These are phyloP conservation scores for Zygoascus bituminiphila DNA, from an alignment of 805 yeast species.

Conservation along the genomic window DNA sequence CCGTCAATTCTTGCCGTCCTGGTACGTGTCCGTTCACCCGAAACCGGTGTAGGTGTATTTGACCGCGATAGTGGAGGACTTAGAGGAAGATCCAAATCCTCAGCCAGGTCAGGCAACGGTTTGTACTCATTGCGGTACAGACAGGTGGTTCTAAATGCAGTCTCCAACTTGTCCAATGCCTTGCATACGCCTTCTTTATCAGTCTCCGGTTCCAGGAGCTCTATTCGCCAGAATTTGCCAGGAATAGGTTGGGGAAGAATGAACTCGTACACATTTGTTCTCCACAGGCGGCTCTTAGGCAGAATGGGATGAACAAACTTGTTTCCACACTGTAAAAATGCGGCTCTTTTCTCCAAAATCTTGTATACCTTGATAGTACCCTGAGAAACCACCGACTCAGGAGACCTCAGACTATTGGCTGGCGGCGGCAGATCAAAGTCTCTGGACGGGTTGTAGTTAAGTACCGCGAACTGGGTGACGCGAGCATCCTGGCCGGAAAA, in stretches of 20 bases:
- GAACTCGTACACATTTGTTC: slow-evolving; percentile 42
- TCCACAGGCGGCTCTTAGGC: slow-evolving; percentile 51
- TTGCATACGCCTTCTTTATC: slow-evolving; percentile 7
- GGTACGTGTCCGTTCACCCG: not conserved
- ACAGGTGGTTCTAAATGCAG: slow-evolving; percentile 14
- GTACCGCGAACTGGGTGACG: slow-evolving; percentile 14
- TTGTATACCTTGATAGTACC: slow-evolving; percentile 55
- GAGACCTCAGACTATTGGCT: slow-evolving; percentile 1
- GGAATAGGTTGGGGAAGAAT: slow-evolving; percentile 65
- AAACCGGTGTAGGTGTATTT: not conserved
- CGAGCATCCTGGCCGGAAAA: slow-evolving; percentile 13
- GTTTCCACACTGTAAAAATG: slow-evolving; percentile 54
- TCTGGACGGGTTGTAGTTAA: not conserved
- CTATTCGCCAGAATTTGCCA: slow-evolving; percentile 62
- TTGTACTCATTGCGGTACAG: slow-evolving; percentile 7
- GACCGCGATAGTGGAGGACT: not conserved
- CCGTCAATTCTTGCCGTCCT: not conserved
- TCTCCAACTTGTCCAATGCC: slow-evolving; percentile 10
- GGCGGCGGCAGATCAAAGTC: slow-evolving; percentile 16
- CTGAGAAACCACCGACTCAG: slow-evolving; percentile 39
- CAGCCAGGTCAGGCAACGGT: not conserved
- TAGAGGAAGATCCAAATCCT: not conserved
- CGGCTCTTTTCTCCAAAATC: slow-evolving; percentile 47
- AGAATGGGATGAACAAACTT: slow-evolving; percentile 66
- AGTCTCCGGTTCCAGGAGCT: slow-evolving; percentile 20